phyloP scores from a whole-genome alignment of 2,329 filamentous ascomycete species.

The Ophiostoma angusticollis region DNA sequence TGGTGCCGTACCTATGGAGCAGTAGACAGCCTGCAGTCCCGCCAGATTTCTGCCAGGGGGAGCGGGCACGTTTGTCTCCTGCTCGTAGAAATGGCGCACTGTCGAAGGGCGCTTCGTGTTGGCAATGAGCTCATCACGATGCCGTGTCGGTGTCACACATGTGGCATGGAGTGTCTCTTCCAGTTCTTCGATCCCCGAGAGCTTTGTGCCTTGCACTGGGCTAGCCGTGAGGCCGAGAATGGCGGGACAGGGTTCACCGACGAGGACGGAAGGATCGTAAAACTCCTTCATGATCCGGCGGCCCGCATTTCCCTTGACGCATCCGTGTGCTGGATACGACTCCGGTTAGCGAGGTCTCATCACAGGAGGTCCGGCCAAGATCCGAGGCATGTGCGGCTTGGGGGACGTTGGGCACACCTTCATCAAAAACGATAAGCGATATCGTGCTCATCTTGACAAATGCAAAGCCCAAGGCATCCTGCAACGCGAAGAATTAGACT shows the following conservation, averaged over 20 bases:
- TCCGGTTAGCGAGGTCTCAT: not conserved
- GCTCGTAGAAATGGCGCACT: conserved; percentile 23
- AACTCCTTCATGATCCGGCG: conserved; percentile 61
- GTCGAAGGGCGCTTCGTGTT: conserved; percentile 56
- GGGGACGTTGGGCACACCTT: conserved; percentile 41
- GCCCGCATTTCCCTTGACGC: conserved; percentile 48
- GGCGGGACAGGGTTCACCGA: conserved; percentile 36
- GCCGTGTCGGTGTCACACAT: conserved; percentile 53
- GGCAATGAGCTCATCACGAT: conserved; percentile 56
- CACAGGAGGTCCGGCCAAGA: not conserved
- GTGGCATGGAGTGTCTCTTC: conserved; percentile 59
- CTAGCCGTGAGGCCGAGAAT: conserved; percentile 75
- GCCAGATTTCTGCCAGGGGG: conserved; percentile 23
- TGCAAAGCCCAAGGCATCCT: conserved; percentile 58
- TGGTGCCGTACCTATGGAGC: not conserved
- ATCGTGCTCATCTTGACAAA: conserved; percentile 55
- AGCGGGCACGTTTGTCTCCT: conserved; percentile 16
- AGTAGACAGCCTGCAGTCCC: conserved; percentile 23
- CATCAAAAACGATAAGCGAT: conserved; percentile 66
- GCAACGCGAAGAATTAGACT: too few species aligned
- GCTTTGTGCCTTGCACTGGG: conserved; percentile 50
- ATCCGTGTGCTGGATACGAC: conserved; percentile 54
- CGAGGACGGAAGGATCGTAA: conserved; percentile 41
- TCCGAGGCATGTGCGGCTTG: too few species aligned
- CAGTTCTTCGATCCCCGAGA: conserved; percentile 43